These are phyloP conservation scores for Neurospora sp. DNA, from an alignment of 495 filamentous ascomycete species.

Conservation along the genomic window DNA sequence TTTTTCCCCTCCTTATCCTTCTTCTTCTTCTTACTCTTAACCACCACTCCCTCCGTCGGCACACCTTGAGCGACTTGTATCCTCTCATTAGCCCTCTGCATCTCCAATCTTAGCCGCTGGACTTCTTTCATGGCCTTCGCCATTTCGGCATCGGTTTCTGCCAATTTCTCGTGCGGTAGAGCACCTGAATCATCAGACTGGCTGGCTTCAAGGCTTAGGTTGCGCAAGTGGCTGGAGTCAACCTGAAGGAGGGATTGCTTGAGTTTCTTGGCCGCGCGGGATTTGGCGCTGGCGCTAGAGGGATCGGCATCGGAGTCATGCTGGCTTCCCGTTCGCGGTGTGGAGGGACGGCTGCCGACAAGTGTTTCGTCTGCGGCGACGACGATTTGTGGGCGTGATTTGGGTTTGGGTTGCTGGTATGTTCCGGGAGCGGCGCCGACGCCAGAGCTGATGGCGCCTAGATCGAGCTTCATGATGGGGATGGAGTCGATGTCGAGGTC, in stretches of 20 bases:
- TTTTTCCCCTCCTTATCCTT: conserved; percentile 20
- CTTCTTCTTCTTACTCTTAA: conserved; percentile 68
- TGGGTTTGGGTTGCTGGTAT: conserved; percentile 11
- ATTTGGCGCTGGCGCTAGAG: conserved; percentile 15
- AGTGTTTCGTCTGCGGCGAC: conserved; percentile 53
- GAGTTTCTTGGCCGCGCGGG: conserved; percentile 31
- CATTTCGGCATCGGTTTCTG: conserved; percentile 73
- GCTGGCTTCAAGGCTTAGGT: conserved; percentile 47
- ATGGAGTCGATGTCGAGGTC: conserved; percentile 86
- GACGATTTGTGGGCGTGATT: conserved; percentile 41
- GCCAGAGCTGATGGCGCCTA: conserved; percentile 38
- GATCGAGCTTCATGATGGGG: conserved; percentile 82
- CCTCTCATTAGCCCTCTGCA: conserved; percentile 82
- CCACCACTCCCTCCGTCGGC: conserved; percentile 58
- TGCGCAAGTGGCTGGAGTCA: conserved; percentile 68
- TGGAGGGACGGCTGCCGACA: conserved; percentile 26
- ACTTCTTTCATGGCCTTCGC: conserved; percentile 73
- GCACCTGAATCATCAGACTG: conserved; percentile 14
- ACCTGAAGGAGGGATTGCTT: conserved; percentile 59
- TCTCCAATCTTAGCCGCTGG: conserved; percentile 72
- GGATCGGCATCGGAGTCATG: conserved; percentile 35
- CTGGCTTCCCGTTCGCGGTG: conserved; percentile 21
- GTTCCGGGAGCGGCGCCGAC: not conserved
- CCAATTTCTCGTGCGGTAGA: conserved; percentile 41
- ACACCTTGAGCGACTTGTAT: conserved; percentile 61